Conservation (phyloP, 352 stramenopile species). For the Globisporangium camurandrum region DNA sequence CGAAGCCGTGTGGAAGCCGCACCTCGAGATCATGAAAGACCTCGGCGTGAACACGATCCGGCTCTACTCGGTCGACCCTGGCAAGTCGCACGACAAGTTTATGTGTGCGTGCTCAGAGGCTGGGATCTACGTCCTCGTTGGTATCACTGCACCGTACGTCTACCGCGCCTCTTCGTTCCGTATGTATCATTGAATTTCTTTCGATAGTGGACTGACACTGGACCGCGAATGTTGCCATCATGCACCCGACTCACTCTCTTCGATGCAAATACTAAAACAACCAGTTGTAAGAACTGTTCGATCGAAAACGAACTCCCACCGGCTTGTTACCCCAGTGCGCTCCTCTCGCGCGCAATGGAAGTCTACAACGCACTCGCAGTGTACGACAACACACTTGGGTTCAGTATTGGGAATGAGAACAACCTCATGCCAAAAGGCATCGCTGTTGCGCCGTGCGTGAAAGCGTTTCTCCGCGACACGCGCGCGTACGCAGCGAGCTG, state of each 20-base stretch:
- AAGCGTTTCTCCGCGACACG: constrained; percentile 58
- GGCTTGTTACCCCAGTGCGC: constrained; percentile 37
- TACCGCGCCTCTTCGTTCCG: neutral
- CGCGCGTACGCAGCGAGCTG: constrained; percentile 42
- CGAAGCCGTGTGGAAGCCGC: constrained; percentile 36
- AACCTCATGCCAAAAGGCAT: constrained; percentile 42
- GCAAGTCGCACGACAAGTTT: constrained; percentile 63
- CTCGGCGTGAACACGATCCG: constrained; percentile 60
- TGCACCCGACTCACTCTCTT: neutral
- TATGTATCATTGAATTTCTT: neutral
- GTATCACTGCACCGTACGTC: constrained; percentile 43
- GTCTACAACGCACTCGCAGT: constrained; percentile 68
- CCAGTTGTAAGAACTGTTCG: constrained; percentile 53
- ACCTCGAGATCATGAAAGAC: constrained; percentile 45
- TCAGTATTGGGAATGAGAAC: constrained; percentile 65
- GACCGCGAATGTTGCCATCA: neutral
- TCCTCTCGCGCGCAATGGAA: constrained; percentile 52
- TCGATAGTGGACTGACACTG: neutral
- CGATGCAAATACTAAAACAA: neutral
- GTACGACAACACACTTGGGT: constrained; percentile 64
- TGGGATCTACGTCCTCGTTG: constrained; percentile 69
- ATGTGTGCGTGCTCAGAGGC: constrained; percentile 62
- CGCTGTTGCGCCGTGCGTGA: constrained; percentile 48
- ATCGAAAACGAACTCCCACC: constrained; percentile 32
- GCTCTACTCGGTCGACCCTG: constrained; percentile 57